Evolutionary conservation across 2,329 filamentous ascomycete genomes (phyloP), one percentile per base, ranked within the genome.

Genomic region (Neocucurbitaria cava): DNA sequence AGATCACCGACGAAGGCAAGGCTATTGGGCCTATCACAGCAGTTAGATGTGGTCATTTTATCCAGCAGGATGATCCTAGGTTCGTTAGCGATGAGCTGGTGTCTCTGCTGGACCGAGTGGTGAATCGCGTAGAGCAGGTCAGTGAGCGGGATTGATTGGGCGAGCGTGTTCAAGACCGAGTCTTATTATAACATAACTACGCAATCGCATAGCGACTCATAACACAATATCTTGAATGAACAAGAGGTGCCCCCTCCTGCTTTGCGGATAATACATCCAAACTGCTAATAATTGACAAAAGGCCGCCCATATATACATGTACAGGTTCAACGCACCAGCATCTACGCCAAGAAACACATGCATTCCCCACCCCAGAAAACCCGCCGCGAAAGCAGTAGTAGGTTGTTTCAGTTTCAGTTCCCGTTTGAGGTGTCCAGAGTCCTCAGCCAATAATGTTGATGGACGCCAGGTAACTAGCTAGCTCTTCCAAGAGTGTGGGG

Each of bases 41-140:
- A 0, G 71, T 76, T 7, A 75, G 76, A 0, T 82, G 81, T 30
- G 83, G 83, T 0, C 83, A 85, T 66, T 85, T 85, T 52, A 79
- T 87, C 21, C 85, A 86, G 59, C 75, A 71, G 31, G 83, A 86
- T 55, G 78, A 81, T 24, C 83, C 84, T 3, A 70, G 53, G 1
- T 75, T 74, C 51, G 72, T 74, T 20, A 65, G 64, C 33, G 67
- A 69, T 47, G 71, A 75, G 56, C 36, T 76, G 51, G 63, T 63
- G 13, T 64, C 56, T 46, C 52, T 76, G 51, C 48, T 76, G 49
- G 73, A 76, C 56, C 56, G 73, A 9, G 68, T 74, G 3, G 70
- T 73, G 21, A 75, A 74, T 53, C 61, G 71, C 11, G 69, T 69
- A 15, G 69, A 74, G 58, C 72, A 75, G 56, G 58, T 74, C 8